Percentiles rank a stretch among this genome's conserved stretches.
phyloP scores from a whole-genome alignment of 805 yeast species.

The Alloascoidea africana region DNA sequence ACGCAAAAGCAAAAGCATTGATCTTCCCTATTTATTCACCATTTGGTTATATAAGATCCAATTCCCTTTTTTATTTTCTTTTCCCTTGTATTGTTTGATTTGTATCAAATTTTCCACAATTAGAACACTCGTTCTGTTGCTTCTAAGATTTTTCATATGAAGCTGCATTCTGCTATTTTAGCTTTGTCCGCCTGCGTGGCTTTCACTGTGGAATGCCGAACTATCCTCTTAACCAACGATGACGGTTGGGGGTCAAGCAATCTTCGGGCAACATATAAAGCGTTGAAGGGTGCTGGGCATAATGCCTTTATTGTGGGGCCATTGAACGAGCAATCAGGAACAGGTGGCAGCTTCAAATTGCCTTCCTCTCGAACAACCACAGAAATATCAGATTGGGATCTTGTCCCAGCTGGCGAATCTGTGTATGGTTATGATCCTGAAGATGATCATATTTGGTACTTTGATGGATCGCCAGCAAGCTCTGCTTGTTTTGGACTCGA shows the following conservation, averaged over 20 bases:
- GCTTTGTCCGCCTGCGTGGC: no score
- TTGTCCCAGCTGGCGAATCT: slow-evolving; percentile 31
- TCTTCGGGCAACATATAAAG: slow-evolving; percentile 38
- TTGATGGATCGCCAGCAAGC: slow-evolving; percentile 31
- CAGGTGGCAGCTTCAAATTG: slow-evolving; percentile 34
- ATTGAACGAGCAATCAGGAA: slow-evolving; percentile 33
- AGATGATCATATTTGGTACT: slow-evolving; percentile 25
- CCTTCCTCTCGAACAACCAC: slow-evolving; percentile 22
- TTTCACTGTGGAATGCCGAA: no score
- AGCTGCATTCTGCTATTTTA: no score
- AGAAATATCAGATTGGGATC: slow-evolving; percentile 26
- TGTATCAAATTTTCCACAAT: no score
- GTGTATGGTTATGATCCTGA: slow-evolving; percentile 28
- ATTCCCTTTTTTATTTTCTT: no score
- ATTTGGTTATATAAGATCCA: no score
- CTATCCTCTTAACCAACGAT: slow-evolving; percentile 35
- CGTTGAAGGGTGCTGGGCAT: slow-evolving; percentile 31
- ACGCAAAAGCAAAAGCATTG: no score
- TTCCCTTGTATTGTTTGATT: no score
- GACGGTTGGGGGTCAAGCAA: slow-evolving; percentile 43
- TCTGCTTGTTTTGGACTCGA: slow-evolving; percentile 26
- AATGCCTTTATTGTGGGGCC: slow-evolving; percentile 36
- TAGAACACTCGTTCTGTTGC: no score
- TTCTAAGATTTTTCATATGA: no score
- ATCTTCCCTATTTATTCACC: no score